Conservation (phyloP, 148 eudicot genomes). For the Chenopodium quinoa region DNA sequence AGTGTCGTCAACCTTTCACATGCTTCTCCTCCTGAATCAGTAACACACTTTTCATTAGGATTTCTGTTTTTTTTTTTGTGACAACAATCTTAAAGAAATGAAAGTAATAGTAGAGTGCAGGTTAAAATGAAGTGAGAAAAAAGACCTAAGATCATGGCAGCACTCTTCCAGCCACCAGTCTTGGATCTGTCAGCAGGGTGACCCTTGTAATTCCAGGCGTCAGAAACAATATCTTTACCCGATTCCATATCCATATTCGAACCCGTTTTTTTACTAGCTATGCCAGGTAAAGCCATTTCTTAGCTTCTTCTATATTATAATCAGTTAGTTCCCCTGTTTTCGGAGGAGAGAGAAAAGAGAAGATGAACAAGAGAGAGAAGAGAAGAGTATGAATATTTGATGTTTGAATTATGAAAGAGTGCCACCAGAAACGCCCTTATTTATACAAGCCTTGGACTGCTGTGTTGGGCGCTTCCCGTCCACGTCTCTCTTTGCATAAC, state of each 20-base stretch:
- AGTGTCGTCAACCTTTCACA: conserved; percentile 81
- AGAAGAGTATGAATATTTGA: background rate
- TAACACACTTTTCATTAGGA: too few relatives aligned
- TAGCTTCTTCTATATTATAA: background rate
- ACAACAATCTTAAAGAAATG: too few relatives aligned
- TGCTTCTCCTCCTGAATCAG: conserved; percentile 59
- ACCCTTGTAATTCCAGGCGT: conserved; percentile 69
- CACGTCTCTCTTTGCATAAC: conserved; percentile 13
- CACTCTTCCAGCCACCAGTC: conserved; percentile 79
- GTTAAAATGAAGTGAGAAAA: background rate
- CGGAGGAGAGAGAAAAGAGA: conserved; percentile 18
- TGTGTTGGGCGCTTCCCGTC: background rate
- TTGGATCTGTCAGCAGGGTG: conserved; percentile 48
- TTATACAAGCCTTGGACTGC: conserved; percentile 3
- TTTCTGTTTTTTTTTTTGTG: too few relatives aligned
- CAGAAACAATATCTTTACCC: conserved; percentile 21
- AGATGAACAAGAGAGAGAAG: background rate
- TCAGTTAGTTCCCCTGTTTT: conserved; percentile 14
- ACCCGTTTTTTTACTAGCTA: background rate
- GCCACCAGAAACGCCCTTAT: background rate
- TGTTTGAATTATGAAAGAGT: conserved; percentile 9
- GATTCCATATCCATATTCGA: conserved; percentile 19
- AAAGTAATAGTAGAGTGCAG: too few relatives aligned
- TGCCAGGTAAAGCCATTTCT: conserved; percentile 24
- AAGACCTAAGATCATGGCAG: conserved; percentile 70